Percentiles rank a stretch among this genome's conserved stretches.
Conservation (phyloP, 2,329 filamentous ascomycete genomes). For the Calonectria pteridis region DNA sequence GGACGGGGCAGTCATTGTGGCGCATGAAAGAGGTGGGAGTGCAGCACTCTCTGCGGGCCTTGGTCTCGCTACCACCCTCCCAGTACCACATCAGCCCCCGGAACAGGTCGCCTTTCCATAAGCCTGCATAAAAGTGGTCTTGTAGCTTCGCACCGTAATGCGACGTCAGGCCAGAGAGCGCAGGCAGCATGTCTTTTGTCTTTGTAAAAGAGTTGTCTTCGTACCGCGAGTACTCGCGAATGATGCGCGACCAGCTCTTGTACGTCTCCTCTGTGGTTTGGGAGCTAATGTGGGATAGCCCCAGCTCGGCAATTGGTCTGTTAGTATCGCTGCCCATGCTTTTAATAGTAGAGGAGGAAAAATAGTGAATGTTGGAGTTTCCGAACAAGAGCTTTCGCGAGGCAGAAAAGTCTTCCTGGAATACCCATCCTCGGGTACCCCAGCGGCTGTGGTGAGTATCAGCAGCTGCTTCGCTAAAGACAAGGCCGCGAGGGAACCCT, state of each 20-base stretch:
- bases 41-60: neutral
- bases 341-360: neutral
- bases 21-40: neutral
- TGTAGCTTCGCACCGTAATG: neutral
- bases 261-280: neutral
- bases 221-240: neutral
- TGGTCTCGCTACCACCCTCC: constrained; percentile 6
- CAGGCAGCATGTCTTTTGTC: neutral
- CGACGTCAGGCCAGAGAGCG: neutral
- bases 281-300: neutral
- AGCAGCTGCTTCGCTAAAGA: neutral
- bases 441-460: neutral
- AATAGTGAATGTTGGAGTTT: constrained; percentile 1
- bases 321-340: neutral
- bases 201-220: constrained; percentile 1
- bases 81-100: constrained; percentile 3
- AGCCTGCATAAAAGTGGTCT: neutral
- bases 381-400: neutral
- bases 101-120: neutral
- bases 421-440: neutral
- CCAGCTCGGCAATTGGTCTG: neutral
- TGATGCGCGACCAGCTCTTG: neutral
- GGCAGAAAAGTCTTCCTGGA: neutral
- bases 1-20: neutral
- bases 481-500: neutral